Conservation (phyloP, 306 rosid species). For the Coriaria nepalensis region DNA sequence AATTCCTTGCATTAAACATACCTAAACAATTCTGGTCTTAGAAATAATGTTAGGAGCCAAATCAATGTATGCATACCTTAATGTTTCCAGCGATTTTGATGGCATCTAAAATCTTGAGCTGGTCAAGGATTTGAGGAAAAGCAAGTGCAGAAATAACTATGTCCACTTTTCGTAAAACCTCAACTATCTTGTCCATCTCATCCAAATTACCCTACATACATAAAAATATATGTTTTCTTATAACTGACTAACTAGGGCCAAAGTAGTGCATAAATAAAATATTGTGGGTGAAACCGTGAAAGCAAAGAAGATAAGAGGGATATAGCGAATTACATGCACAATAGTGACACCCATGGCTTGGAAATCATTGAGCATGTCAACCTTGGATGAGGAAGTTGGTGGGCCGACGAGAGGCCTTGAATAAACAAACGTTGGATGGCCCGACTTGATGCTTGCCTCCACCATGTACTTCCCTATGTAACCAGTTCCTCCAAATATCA, state of each 20-base stretch:
- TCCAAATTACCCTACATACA: conserved; percentile 11
- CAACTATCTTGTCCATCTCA: conserved; percentile 20
- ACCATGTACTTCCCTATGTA: conserved; percentile 30
- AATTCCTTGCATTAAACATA: too few species aligned
- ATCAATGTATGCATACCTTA: conserved; percentile 5
- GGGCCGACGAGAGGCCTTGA: conserved; percentile 13
- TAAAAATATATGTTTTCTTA: not conserved
- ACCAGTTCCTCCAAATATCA: conserved; percentile 36
- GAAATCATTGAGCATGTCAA: conserved; percentile 14
- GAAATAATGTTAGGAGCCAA: too few species aligned
- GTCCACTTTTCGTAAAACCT: conserved; percentile 16
- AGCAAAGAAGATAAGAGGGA: not conserved
- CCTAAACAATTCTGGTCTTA: too few species aligned
- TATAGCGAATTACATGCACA: conserved; percentile 1
- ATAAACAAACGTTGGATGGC: conserved; percentile 28
- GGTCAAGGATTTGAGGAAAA: conserved; percentile 21
- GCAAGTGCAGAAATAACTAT: conserved; percentile 20
- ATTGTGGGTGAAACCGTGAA: not conserved
- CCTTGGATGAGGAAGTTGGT: conserved; percentile 11
- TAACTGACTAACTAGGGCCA: not conserved
- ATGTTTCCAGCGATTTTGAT: conserved; percentile 25
- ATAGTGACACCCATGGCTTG: conserved; percentile 20
- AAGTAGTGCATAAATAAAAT: not conserved
- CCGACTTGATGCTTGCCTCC: conserved; percentile 23
- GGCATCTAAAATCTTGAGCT: conserved; percentile 23